phyloP scores from a whole-genome alignment of 139 green algal genomes.

The Chlorella vulgaris region DNA sequence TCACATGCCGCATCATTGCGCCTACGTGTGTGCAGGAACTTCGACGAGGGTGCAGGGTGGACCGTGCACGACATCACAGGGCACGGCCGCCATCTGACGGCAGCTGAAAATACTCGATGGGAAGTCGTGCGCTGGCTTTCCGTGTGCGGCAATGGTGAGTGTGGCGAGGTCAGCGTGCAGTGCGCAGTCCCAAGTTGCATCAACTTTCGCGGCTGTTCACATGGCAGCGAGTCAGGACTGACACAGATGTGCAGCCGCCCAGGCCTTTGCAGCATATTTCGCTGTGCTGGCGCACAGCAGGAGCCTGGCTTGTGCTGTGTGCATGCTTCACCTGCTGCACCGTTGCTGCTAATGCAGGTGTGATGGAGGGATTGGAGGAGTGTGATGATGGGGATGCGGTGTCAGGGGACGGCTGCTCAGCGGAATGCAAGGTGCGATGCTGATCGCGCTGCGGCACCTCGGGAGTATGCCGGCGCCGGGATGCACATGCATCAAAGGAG shows the following conservation, averaged over 20 bases:
- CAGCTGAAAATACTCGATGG: constrained; percentile 67
- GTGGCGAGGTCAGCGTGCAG: not conserved
- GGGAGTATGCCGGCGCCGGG: too few species aligned
- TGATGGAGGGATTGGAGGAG: constrained; percentile 83
- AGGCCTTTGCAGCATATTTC: not conserved
- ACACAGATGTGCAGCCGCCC: too few species aligned
- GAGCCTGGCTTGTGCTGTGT: too few species aligned
- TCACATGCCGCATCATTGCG: not conserved
- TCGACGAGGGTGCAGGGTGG: constrained; percentile 82
- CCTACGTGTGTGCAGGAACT: constrained; percentile 51
- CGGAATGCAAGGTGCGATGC: constrained; percentile 57
- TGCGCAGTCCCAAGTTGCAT: not conserved
- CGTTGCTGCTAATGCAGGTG: constrained; percentile 26
- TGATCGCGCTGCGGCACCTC: too few species aligned
- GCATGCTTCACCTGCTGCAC: too few species aligned
- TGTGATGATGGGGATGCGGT: constrained; percentile 79
- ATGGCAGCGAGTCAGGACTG: too few species aligned
- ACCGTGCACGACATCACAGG: constrained; percentile 75
- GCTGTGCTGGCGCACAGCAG: not conserved
- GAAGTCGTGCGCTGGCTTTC: constrained; percentile 75
- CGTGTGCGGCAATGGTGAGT: constrained; percentile 78
- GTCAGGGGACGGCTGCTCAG: constrained; percentile 77
- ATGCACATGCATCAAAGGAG: too few species aligned
- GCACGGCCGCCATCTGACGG: constrained; percentile 74
- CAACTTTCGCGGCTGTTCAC: not conserved